phyloP scores from a whole-genome alignment of 179 eudicot species.

The Sideroxylon spinosum region DNA sequence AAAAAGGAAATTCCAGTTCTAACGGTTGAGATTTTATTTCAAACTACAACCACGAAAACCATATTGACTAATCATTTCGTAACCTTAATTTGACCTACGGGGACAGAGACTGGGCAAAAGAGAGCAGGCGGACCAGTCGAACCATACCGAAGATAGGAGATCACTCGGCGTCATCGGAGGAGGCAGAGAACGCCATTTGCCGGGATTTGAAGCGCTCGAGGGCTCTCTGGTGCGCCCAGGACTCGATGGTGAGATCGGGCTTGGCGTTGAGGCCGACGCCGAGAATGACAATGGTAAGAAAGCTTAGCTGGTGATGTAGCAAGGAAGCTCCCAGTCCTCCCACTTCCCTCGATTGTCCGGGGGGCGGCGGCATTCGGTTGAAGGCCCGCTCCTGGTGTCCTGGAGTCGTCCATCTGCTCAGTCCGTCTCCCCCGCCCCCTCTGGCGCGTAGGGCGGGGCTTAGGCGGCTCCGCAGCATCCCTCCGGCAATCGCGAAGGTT shows the following conservation, averaged over 20 bases:
- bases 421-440: slow-evolving; percentile 42
- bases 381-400: slow-evolving; percentile 88
- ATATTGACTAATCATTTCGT: background rate
- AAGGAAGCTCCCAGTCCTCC: slow-evolving; percentile 97
- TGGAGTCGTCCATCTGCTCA: slow-evolving; percentile 61
- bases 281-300: slow-evolving; percentile 75
- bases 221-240: slow-evolving; percentile 93
- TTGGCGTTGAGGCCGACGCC: slow-evolving; percentile 78
- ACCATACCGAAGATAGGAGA: background rate
- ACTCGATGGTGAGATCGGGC: slow-evolving; percentile 86
- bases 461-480: slow-evolving; percentile 52
- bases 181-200: slow-evolving; percentile 18
- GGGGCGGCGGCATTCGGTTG: slow-evolving; percentile 65
- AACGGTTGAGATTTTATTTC: slow-evolving; percentile 5
- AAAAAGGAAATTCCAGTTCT: background rate
- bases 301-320: slow-evolving; percentile 85
- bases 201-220: slow-evolving; percentile 65
- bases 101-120: background rate
- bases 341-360: slow-evolving; percentile 69
- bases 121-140: background rate
- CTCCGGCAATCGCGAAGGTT: slow-evolving; percentile 53
- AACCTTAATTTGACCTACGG: slow-evolving; percentile 6
- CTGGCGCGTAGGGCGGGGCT: slow-evolving; percentile 47
- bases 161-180: slow-evolving; percentile 24
- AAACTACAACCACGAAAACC: slow-evolving; percentile 10